Base-by-base conservation (phyloP, 352 stramenopile genomes). In the Elongisporangium undulatum region DNA sequence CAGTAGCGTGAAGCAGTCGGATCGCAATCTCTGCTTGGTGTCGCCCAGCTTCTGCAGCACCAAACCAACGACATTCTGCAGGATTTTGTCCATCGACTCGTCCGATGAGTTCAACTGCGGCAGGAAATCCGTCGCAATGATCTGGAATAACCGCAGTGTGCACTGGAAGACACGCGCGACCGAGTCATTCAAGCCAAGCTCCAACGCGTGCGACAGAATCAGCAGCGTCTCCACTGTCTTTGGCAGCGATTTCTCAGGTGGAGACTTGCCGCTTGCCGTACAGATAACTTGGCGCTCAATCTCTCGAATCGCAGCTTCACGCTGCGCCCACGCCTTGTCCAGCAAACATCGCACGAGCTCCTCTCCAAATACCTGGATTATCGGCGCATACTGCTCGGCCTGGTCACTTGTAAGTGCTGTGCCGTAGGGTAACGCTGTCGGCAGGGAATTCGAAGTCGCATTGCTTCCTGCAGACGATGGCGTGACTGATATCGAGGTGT, bases 151-250 rank as follows among this genome's bases (percentile, higher is more conserved):
- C 0, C 79, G 75, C 21, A 94, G 65, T 4, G 85, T 77, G 57
- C 82, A 94, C 61, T 94, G 85, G 29, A 91, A 94, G 20, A 94
- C 85, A 6, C 85, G 74, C 0, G 81, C 80, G 0, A 92, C 85
- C 0, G 82, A 91, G 49, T 94, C 82, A 20, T 91, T 89, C 9
- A 94, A 62, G 0, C 81, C 80, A 1, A 92, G 61, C 22, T 92
- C 80, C 1, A 94, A 71, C 8, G 72, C 78, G 21, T 82, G 67
- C 13, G 79, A 72, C 0, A 92, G 50, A 51, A 89, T 77, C 3
- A 73, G 67, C 1, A 94, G 67, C 2, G 77, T 87, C 19, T 86
- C 73, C 13, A 83, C 53, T 6, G 72, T 85, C 51, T 87, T 89
- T 0, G 79, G 60, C 0, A 88, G 57, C n/a, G 73, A 65, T 3